These are phyloP conservation scores for Coelastrella sp. DNA, from an alignment of 139 green algal species.

Conservation along the genomic window DNA sequence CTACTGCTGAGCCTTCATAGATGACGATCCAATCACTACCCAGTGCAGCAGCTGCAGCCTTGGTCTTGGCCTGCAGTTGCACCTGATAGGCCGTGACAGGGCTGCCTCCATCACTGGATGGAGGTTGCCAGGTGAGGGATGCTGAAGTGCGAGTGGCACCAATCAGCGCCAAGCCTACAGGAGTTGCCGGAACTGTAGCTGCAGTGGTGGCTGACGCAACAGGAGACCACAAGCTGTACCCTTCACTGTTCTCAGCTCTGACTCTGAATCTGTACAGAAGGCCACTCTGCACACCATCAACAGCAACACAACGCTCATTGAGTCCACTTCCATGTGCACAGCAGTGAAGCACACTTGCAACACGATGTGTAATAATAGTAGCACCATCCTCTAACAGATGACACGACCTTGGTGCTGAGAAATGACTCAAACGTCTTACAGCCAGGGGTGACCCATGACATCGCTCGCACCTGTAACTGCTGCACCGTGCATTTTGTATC, in stretches of 20 bases:
- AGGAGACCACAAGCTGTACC: slow-evolving; percentile 23
- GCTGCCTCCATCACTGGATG: slow-evolving; percentile 67
- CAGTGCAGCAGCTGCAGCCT: slow-evolving; percentile 59
- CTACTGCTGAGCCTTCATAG: slow-evolving; percentile 63
- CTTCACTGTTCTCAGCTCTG: slow-evolving; percentile 74
- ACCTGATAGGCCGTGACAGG: slow-evolving; percentile 60
- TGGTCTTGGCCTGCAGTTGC: slow-evolving; percentile 71
- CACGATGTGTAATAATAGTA: too few relatives aligned
- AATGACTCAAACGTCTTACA: too few relatives aligned
- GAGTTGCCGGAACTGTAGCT: slow-evolving; percentile 53
- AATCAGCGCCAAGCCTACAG: slow-evolving; percentile 41
- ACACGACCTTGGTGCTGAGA: too few relatives aligned
- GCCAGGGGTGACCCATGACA: too few relatives aligned
- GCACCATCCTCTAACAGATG: too few relatives aligned
- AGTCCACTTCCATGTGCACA: not conserved
- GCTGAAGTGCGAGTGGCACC: slow-evolving; percentile 59
- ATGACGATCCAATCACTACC: slow-evolving; percentile 71
- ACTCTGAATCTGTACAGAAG: slow-evolving; percentile 76
- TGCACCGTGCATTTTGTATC: not conserved
- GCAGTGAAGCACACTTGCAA: not conserved
- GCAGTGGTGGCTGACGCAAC: slow-evolving; percentile 32
- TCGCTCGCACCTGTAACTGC: slow-evolving; percentile 27
- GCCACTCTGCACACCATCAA: slow-evolving; percentile 60
- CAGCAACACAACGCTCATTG: not conserved
- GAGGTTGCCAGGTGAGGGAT: slow-evolving; percentile 68